Evolutionary conservation across 2,329 filamentous ascomycete genomes (phyloP), one percentile per base, ranked within the genome.

Genomic region (Hymenotorrendiella dingleyae): DNA sequence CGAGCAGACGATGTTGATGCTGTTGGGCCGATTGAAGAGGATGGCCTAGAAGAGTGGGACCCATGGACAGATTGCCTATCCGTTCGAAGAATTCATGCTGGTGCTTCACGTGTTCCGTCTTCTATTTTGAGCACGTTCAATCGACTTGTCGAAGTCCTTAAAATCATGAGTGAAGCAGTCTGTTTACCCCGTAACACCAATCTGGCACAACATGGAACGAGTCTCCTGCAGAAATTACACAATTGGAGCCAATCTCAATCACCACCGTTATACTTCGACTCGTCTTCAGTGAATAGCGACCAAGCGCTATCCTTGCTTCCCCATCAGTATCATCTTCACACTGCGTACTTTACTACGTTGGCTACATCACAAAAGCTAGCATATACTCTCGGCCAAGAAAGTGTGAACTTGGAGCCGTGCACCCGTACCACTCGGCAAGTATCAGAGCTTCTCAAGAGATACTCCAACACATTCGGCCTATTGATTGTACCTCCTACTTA

Each of bases 31-130:
- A 64, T 84, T 2, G 69, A 76, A 20, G 80, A 85, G 59, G 79
- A 84, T 52, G 80, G 80, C 1, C 64, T 82, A 16, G 84, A 87
- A 55, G 82, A 87, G 63, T 87, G 83, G 83, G 78, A 84, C 50
- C 78, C 80, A 1, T 88, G 84, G 84, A 69, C 70, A 14, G 74
- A 79, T 20, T 68, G 69, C 46, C 53, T 68, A 43, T 61, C 64
- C 49, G 63, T 65, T 29, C 56, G 61, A 17, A 48, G 65, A 47
- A 47, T 33, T 14, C 42, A 26, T 21, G 34, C 33, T 8, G 47
- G 43, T 7, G 51, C 43, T 14, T 48, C 54, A 26, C 62, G 55
- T 40, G 49, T 54, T 22, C 61, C 61, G 11, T 54, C 52, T n/a
- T 57, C 55, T 20, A 57, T 62, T 22, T 46, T 62, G 19, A 63